Base-by-base conservation (phyloP, 441 rosid genomes). In the Brassica balearica region DNA sequence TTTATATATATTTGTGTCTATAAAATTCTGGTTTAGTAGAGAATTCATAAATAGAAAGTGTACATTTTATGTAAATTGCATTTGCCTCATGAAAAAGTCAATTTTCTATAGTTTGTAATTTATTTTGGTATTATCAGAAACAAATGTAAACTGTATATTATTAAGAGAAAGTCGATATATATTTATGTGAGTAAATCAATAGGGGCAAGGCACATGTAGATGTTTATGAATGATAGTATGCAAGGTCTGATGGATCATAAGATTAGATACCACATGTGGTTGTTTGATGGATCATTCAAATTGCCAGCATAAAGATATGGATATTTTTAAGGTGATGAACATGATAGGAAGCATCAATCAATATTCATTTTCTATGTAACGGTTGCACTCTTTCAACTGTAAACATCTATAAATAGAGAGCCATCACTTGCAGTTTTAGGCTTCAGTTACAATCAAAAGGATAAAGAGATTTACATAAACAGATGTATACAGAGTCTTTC, bases 81-180 rank as follows among this genome's bases (percentile, higher is more conserved):
- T 23, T 60, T 58, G 64, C n/a, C n/a, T 22, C n/a, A 22, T 20
- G 32, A 17, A 17, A 55, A 17, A 19, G 19, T 9, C 1, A 6
- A 8, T 56, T 56, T 8, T 9, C 5, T 56, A 3, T 56, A 56
- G 53, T 46, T 43, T 43, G 51, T 43, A 43, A 43, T 43, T 51
- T 43, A 10, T 43, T 43, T 43, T 3, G 51, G 51, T 10, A 43
- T 10, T 43, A 43, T 43, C 51, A 10, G 1, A 43, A 38, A 86
- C 59, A 34, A 34, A 73, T 82, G 38, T 82, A 34, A 34, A 34
- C 41, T 87, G 5, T 78, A 89, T 77, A 88, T 86, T 7, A 69
- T 88, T 73, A 88, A 88, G 80, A 12, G 41, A 34, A 34, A 34
- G 41, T 88, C 38, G 86, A 88, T 34, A 86, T 83, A 17, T 17